Evolutionary conservation across 2,329 filamentous ascomycete genomes (phyloP), one percentile per base, ranked within the genome.

Genomic region (Calonectria multiphialidica): DNA sequence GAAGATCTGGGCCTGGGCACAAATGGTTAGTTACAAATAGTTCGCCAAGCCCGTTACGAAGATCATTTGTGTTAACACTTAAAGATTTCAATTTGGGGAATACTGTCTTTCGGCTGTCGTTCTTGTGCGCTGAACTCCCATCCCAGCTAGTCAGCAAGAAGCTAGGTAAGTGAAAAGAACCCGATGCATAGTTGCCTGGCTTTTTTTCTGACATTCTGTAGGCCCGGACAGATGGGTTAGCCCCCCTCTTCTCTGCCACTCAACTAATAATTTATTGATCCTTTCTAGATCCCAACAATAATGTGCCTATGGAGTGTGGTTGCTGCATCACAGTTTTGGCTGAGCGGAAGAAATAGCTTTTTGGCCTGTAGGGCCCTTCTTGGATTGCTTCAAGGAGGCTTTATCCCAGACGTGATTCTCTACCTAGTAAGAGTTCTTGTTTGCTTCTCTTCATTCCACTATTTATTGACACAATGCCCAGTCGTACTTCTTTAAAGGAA

Each of bases 81-180:
- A 10, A 49, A 84, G 80, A 83, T 53, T 83, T 78, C 67, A 83
- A 83, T 55, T 57, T 82, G 6, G 82, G 82, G 18, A 82, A 79
- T 18, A 83, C 82, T 0, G 76, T 83, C 8, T 83, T 82, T 71
- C 72, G 72, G 35, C 66, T 83, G 5, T 74, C 77, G 1, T 83
- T 83, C 53, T 71, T 83, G 9, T 73, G 74, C 33, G 81, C 82
- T 8, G 82, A 83, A 57, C 83, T 93, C 1, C 91, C 91, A 0
- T 92, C 90, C 0, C 90, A 93, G 76, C 83, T 93, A 16, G 83
- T 92, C 37, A 86, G 84, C 68, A 90, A 92, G 79, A 90, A 86
- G 85, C 79, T 90, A 28, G 47, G 63, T 66, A 66, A 37, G 47
- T n/a, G n/a, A 21, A 33, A 9, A 6, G 5, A 42, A 21, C 7